Percentiles rank a stretch among this genome's conserved stretches.
Evolutionary conservation across 2,329 filamentous ascomycete genomes (phyloP).

Genomic region (Purpureocillium lavendulum): DNA sequence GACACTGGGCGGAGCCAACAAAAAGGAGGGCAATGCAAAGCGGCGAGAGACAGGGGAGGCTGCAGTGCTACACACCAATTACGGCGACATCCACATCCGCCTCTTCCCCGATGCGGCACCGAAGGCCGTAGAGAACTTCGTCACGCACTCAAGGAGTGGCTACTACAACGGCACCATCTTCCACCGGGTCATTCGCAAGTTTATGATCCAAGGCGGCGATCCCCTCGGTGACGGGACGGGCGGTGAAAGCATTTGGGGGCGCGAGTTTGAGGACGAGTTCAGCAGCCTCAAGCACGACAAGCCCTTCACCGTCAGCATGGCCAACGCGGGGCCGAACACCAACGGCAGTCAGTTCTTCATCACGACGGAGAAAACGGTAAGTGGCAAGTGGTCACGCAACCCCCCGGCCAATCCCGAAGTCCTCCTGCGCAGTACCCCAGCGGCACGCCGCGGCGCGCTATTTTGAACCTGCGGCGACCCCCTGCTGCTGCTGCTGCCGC

Average conservation of each 20-base stretch:
- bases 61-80: slow-evolving; percentile 83
- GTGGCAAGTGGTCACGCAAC: slow-evolving; percentile 30
- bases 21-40: slow-evolving; percentile 45
- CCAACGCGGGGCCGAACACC: slow-evolving; percentile 89
- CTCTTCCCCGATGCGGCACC: slow-evolving; percentile 90
- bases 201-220: slow-evolving; percentile 98
- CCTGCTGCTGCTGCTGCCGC: not conserved
- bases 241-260: slow-evolving; percentile 85
- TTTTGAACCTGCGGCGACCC: not conserved
- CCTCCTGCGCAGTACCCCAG: too few species aligned
- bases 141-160: slow-evolving; percentile 77
- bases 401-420: not conserved
- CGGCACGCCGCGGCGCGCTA: too few species aligned
- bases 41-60: slow-evolving; percentile 65
- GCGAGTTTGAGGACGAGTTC: slow-evolving; percentile 93
- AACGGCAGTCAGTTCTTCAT: slow-evolving; percentile 98
- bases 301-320: slow-evolving; percentile 95
- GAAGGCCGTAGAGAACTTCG: slow-evolving; percentile 94
- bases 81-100: slow-evolving; percentile 88
- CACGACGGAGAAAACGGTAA: slow-evolving; percentile 87
- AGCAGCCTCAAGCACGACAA: slow-evolving; percentile 87
- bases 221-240: slow-evolving; percentile 87
- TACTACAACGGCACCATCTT: slow-evolving; percentile 99
- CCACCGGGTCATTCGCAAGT: slow-evolving; percentile 93
- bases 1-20: slow-evolving; percentile 40